Evolutionary conservation across 805 yeast genomes (phyloP), one percentile per base, ranked within the genome.

Genomic region (Isabelozyma gotoi): DNA sequence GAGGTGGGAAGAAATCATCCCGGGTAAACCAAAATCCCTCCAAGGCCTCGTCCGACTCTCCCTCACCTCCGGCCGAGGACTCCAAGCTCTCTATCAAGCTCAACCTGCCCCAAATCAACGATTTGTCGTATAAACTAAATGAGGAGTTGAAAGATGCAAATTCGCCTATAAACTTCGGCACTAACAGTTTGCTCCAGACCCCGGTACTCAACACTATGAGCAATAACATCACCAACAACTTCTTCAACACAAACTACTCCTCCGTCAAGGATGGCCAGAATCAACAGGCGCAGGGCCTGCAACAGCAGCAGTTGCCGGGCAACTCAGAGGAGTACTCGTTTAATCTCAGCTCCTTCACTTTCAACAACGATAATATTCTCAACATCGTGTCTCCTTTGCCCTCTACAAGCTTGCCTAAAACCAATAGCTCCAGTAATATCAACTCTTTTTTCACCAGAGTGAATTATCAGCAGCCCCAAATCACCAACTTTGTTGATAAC

Each of bases 151-250:
- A 33, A 17, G 42, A 19, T 10, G 18, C 10, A 7, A 24, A 21
- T 16, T 27, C 40, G 5, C 29, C 44, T 8, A 36, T 24, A 12
- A 20, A 19, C 16, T 18, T 19, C 16, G 19, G 8, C 8, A n/a
- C 45, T 6, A 24, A n/a, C 6, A 36, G 39, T 20, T 24, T 53
- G 16, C 43, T 61, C 24, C 69, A 62, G 44, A 53, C 65, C 1
- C 68, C 70, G 7, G 53, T 60, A 14, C 44, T 57, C 41, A 65
- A 67, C 42, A 50, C 49, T 14, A 27, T 47, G 7, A 52, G 65
- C 47, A 66, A 66, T 45, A 66, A 65, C 46, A 67, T 67, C 36
- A 66, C 73, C 36, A 67, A 62, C 46, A 60, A 57, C 42, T 67
- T 52, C 46, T 67, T 67, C 56, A 61, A 60, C 45, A 55, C 63